Evolutionary conservation across 768 basidiomycete species (phyloP).

Genomic region (Agaricus sinodeliciosus): DNA sequence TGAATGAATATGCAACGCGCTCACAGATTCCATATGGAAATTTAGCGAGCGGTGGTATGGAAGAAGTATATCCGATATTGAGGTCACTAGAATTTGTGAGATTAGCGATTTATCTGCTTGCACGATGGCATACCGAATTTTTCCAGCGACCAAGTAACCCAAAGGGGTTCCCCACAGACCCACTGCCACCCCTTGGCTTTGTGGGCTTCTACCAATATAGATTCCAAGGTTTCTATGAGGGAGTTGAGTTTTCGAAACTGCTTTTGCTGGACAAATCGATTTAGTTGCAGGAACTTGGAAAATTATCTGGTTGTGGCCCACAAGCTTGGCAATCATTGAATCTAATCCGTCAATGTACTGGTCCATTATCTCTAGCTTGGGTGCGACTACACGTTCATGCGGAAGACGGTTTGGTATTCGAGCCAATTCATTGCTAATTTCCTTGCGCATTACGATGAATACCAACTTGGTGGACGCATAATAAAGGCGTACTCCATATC

Average conservation of each 20-base stretch:
- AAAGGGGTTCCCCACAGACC: slow-evolving; percentile 66
- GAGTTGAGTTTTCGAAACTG: slow-evolving; percentile 61
- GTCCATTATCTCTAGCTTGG: slow-evolving; percentile 66
- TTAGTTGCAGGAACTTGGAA: neutral
- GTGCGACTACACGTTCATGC: slow-evolving; percentile 49
- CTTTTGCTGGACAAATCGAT: slow-evolving; percentile 43
- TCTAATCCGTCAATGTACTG: slow-evolving; percentile 54
- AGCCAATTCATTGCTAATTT: slow-evolving; percentile 55
- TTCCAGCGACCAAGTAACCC: slow-evolving; percentile 78
- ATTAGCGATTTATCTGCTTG: neutral
- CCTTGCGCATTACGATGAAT: slow-evolving; percentile 6
- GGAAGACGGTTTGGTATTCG: slow-evolving; percentile 52
- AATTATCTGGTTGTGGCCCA: slow-evolving; percentile 26
- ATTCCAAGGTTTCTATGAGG: slow-evolving; percentile 60
- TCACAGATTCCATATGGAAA: slow-evolving; percentile 48
- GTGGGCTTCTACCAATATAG: slow-evolving; percentile 59
- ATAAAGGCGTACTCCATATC: slow-evolving; percentile 67
- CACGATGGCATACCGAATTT: slow-evolving; percentile 53
- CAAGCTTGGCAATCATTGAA: slow-evolving; percentile 54
- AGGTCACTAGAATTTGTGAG: slow-evolving; percentile 35
- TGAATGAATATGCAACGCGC: slow-evolving; percentile 55
- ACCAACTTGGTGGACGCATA: neutral
- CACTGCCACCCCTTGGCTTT: slow-evolving; percentile 67
- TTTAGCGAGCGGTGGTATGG: slow-evolving; percentile 64
- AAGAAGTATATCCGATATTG: slow-evolving; percentile 46